phyloP scores from a whole-genome alignment of 768 basidiomycete genomes.

The Pholiota conissans region DNA sequence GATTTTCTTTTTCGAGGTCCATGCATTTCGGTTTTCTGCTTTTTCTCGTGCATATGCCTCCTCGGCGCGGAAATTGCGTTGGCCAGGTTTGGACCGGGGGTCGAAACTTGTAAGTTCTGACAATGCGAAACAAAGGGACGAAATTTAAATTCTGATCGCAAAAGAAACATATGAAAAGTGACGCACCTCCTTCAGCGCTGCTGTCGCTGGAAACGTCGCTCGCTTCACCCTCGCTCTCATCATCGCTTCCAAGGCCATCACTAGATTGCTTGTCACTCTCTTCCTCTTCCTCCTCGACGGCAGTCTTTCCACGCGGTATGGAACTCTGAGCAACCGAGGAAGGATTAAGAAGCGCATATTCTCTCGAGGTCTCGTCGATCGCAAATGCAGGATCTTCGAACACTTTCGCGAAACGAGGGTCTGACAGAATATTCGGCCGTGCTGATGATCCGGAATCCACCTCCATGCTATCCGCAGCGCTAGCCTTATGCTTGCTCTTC shows the following conservation, averaged over 20 bases:
- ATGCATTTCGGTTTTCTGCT: slow-evolving; percentile 36
- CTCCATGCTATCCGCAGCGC: slow-evolving; percentile 31
- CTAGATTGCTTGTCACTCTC: slow-evolving; percentile 75
- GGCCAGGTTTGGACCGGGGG: slow-evolving; percentile 48
- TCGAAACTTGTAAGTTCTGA: slow-evolving; percentile 53
- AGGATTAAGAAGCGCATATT: slow-evolving; percentile 93
- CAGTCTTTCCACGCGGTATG: slow-evolving; percentile 58
- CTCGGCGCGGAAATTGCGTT: slow-evolving; percentile 46
- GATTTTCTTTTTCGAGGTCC: slow-evolving; percentile 41
- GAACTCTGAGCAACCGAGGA: slow-evolving; percentile 66
- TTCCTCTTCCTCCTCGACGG: slow-evolving; percentile 87
- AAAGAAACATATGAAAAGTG: background rate
- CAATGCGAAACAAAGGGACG: slow-evolving; percentile 3
- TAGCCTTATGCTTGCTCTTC: slow-evolving; percentile 45
- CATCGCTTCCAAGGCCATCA: slow-evolving; percentile 45
- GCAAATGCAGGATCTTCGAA: slow-evolving; percentile 92
- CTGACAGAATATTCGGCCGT: slow-evolving; percentile 63
- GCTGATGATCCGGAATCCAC: slow-evolving; percentile 33
- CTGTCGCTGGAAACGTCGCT: slow-evolving; percentile 37
- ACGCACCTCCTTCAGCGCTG: slow-evolving; percentile 56
- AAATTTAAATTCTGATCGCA: slow-evolving; percentile 2
- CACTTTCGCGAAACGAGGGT: slow-evolving; percentile 87
- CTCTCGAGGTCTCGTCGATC: slow-evolving; percentile 85
- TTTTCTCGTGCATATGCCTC: slow-evolving; percentile 43
- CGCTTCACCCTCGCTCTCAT: slow-evolving; percentile 17